Evolutionary conservation across 2,329 filamentous ascomycete species (phyloP).

Genomic region (Sporothrix variecibatus): DNA sequence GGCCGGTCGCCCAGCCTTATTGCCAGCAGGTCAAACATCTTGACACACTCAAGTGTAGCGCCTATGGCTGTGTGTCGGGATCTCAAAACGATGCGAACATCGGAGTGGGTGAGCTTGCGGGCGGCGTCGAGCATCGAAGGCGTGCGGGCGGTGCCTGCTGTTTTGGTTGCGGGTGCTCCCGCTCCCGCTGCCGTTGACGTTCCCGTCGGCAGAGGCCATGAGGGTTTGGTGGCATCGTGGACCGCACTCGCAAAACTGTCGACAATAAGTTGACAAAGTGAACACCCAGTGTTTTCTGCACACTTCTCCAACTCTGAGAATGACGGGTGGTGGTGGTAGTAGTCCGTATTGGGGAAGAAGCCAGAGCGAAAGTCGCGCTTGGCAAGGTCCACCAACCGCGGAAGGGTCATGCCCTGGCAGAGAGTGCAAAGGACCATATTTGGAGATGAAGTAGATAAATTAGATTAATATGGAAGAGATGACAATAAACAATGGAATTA

Average conservation of each 20-base stretch:
- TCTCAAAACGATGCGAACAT: constrained; percentile 9
- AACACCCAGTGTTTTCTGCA: background rate
- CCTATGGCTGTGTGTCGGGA: background rate
- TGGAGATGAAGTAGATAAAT: too few species aligned
- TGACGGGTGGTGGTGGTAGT: constrained; percentile 17
- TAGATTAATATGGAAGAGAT: too few species aligned
- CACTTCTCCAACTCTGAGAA: constrained; percentile 16
- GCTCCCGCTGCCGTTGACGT: background rate
- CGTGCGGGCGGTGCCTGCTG: background rate
- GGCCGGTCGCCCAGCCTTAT: constrained; percentile 3
- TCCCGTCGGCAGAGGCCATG: background rate
- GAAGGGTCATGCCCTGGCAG: background rate
- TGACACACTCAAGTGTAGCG: background rate
- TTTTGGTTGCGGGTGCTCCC: background rate
- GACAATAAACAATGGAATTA: too few species aligned
- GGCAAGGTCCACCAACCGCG: background rate
- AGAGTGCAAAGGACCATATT: background rate
- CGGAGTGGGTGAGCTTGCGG: background rate
- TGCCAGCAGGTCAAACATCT: constrained; percentile 12
- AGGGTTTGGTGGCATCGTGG: background rate
- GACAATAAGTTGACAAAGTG: background rate
- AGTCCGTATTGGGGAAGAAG: constrained; percentile 5
- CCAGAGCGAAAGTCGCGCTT: constrained; percentile 3
- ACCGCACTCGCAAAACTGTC: background rate
- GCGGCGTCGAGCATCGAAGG: constrained; percentile 3